phyloP scores from a whole-genome alignment of 2,329 filamentous ascomycete species.

The Microdochium nivale region DNA sequence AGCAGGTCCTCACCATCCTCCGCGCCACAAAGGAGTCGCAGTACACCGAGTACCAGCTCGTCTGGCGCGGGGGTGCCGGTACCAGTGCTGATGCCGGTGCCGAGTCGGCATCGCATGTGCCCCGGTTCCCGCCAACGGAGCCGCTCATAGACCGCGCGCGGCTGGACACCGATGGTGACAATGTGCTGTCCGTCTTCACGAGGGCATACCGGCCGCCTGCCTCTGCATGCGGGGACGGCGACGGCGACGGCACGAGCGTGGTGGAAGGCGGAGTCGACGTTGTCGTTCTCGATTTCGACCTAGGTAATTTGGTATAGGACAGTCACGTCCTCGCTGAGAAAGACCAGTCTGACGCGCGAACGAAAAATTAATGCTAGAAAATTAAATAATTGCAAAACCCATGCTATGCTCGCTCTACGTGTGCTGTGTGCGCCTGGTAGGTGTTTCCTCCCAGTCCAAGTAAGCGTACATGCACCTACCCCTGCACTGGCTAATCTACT shows the following conservation, averaged over 20 bases:
- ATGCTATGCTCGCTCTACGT: no score
- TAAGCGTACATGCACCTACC: no score
- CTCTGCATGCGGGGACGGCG: slow-evolving; percentile 1
- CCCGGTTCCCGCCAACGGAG: slow-evolving; percentile 24
- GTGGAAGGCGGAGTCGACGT: slow-evolving; percentile 13
- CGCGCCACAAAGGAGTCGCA: slow-evolving; percentile 15
- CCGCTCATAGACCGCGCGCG: slow-evolving; percentile 28
- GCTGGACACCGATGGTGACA: slow-evolving; percentile 23
- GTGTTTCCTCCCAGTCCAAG: no score
- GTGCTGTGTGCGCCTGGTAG: no score
- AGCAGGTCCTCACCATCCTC: slow-evolving; percentile 20
- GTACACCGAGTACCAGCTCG: slow-evolving; percentile 23
- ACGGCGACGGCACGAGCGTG: not conserved
- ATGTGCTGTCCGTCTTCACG: slow-evolving; percentile 26
- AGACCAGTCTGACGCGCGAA: no score
- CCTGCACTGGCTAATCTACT: no score
- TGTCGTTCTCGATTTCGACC: slow-evolving; percentile 26
- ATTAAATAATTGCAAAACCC: no score
- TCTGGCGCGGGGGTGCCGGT: slow-evolving; percentile 22
- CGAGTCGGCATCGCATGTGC: not conserved
- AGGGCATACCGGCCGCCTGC: slow-evolving; percentile 5
- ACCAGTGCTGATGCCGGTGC: not conserved
- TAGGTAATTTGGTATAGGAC: slow-evolving; percentile 5
- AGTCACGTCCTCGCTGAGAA: no score
- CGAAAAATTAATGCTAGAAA: no score